Conservation (phyloP, 2,329 filamentous ascomycete genomes). For the Trichoderma afroharzianum region DNA sequence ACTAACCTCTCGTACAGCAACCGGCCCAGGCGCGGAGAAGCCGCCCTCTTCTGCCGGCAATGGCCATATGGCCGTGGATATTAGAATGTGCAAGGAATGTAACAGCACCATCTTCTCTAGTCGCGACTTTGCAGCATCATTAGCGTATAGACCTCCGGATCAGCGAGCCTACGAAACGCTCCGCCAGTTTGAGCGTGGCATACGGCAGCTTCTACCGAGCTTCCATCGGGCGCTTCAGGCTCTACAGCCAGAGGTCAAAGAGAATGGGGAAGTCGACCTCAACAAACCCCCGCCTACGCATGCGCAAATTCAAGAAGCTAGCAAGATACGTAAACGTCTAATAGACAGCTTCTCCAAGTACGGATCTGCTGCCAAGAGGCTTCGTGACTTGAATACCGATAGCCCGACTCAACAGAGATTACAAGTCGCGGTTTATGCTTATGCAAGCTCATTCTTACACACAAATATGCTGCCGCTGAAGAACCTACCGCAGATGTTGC, state of each 20-base stretch:
- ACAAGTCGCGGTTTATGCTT: slow-evolving; percentile 77
- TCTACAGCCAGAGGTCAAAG: slow-evolving; percentile 56
- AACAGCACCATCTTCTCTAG: slow-evolving; percentile 59
- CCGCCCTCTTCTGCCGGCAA: slow-evolving; percentile 25
- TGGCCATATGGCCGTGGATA: slow-evolving; percentile 65
- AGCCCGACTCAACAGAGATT: slow-evolving; percentile 69
- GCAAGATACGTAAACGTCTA: slow-evolving; percentile 82
- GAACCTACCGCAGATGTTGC: slow-evolving; percentile 64
- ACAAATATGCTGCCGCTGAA: slow-evolving; percentile 88
- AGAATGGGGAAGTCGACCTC: slow-evolving; percentile 36
- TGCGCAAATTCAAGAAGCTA: slow-evolving; percentile 76
- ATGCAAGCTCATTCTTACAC: slow-evolving; percentile 79
- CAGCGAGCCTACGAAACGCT: slow-evolving; percentile 80
- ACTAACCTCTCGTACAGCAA: slow-evolving; percentile 14
- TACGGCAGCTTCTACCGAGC: slow-evolving; percentile 72
- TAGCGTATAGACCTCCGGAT: slow-evolving; percentile 66
- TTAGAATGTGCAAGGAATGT: slow-evolving; percentile 92
- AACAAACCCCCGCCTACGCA: slow-evolving; percentile 47
- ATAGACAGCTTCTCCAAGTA: slow-evolving; percentile 90
- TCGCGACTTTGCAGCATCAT: slow-evolving; percentile 71
- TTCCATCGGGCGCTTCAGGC: slow-evolving; percentile 75
- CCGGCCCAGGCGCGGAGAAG: slow-evolving; percentile 41
- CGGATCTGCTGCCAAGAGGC: slow-evolving; percentile 72
- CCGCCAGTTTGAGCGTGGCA: slow-evolving; percentile 82
- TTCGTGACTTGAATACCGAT: slow-evolving; percentile 72